Evolutionary conservation across 177 flowering plant species (phyloP), one percentile per base, ranked within the genome.

Genomic region (Vitis hybrid): DNA sequence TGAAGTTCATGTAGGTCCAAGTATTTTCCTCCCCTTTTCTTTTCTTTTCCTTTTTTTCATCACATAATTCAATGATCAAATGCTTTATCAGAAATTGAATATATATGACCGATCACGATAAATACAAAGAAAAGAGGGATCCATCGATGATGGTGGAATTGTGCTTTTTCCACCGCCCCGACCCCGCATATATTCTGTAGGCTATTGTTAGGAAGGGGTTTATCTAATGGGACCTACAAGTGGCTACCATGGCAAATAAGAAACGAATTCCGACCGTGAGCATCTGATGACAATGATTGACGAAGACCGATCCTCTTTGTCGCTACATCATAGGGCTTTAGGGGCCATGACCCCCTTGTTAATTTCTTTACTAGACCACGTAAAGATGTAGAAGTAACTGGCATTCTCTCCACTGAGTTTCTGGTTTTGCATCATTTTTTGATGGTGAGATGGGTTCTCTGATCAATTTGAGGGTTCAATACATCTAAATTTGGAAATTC

Each of bases 261-360:
- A 60, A 17, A 60, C 47, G 47, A 38, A 38, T 55, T 20, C 75
- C 75, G 75, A 73, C 75, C 70, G 49, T 17, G 52, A 73, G 75
- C 75, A 73, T 73, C 75, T 66, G 53, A 52, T 60, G 70, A 24
- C 7, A 66, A 60, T n/a, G 70, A 60, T 60, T 73, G 75, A 73
- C 19, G 59, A 24, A 52, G 70, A 66, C 22, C 8, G 58, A 51
- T 24, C 4, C 54, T 9, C 70, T 66, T 72, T 60, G 60, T 59
- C 75, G 64, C 60, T 15, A 66, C 61, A 67, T 66, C 51, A 65
- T 12, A 19, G n/a, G 67, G 67, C 33, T 68, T 19, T 10, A 38
- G 9, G 28, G 14, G 28, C 18, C 18, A 61, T 44, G 15, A 2
- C 11, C 53, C 10, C 33, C 18, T 12, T 8, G 1, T 55, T 31